phyloP scores from a whole-genome alignment of 371 early-diverging fungal genomes.

The Dipsacomyces acuminosporus region DNA sequence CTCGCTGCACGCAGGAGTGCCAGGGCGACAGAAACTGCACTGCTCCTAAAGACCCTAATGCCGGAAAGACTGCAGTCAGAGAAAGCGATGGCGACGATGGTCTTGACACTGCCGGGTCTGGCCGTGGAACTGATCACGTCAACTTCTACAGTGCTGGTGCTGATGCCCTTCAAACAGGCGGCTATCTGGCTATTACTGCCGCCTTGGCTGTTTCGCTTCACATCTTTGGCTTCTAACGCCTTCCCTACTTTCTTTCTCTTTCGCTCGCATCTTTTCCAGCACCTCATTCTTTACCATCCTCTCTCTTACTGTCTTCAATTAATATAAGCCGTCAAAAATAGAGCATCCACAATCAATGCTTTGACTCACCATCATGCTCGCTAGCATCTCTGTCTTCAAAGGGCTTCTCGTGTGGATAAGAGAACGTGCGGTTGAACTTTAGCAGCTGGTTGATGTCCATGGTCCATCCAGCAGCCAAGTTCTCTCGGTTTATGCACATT shows the following conservation, averaged over 20 bases:
- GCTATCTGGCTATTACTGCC: constrained; percentile 28
- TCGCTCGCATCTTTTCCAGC: not conserved
- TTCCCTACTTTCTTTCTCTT: not conserved
- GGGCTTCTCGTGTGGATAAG: constrained; percentile 35
- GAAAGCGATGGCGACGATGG: constrained; percentile 32
- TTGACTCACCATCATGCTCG: not conserved
- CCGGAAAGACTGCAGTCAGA: constrained; percentile 35
- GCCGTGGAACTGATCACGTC: constrained; percentile 15
- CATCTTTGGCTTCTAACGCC: constrained; percentile 15
- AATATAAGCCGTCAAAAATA: too few relatives aligned
- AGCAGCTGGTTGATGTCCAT: constrained; percentile 74
- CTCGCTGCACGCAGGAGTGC: constrained; percentile 45
- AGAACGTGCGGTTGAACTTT: constrained; percentile 77
- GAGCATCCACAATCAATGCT: too few relatives aligned
- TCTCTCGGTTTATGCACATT: constrained; percentile 66
- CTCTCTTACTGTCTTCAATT: not conserved
- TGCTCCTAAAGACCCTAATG: constrained; percentile 44
- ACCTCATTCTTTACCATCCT: not conserved
- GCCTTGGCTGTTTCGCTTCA: constrained; percentile 36
- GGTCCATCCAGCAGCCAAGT: constrained; percentile 66
- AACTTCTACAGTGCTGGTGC: constrained; percentile 38
- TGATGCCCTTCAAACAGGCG: constrained; percentile 20
- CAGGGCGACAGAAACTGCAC: constrained; percentile 46
- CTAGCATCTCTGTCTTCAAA: constrained; percentile 13
- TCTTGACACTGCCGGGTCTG: constrained; percentile 14